A percentile compares a stretch with the other conserved stretches of the same genome.
Evolutionary conservation across 257 asterid genomes (phyloP).

Genomic region (Voacanga thouarsii): DNA sequence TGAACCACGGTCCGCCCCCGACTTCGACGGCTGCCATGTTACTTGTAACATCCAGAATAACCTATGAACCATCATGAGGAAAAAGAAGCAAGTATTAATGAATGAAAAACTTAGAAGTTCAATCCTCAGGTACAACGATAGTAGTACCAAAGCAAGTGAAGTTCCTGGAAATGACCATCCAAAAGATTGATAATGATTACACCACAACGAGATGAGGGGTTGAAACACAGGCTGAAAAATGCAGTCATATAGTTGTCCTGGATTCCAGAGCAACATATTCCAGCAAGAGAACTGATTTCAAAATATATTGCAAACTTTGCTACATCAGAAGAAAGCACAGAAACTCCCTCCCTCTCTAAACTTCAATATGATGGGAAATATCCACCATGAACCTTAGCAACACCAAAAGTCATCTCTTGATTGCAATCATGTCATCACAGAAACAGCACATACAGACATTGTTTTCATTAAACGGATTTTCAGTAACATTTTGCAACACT

Average conservation of each 20-base stretch:
- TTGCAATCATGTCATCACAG: too few species aligned
- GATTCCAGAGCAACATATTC: background rate
- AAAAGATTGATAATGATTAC: background rate
- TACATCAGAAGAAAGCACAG: background rate
- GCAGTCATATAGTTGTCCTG: background rate
- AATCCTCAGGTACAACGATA: background rate
- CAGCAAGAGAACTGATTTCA: background rate
- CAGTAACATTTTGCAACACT: too few species aligned
- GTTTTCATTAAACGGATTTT: too few species aligned
- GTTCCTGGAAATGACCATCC: background rate
- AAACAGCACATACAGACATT: too few species aligned
- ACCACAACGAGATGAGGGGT: background rate
- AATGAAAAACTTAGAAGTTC: background rate
- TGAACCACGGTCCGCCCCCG: slow-evolving; percentile 99
- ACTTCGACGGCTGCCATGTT: slow-evolving; percentile 95
- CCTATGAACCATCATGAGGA: slow-evolving; percentile 34
- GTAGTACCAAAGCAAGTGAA: background rate
- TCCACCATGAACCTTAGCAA: too few species aligned
- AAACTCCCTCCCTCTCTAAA: background rate
- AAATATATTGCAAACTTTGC: background rate
- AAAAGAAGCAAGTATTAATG: background rate
- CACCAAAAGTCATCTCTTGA: too few species aligned
- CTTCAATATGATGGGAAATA: too few species aligned
- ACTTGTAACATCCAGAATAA: slow-evolving; percentile 78
- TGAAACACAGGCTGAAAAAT: background rate